Evolutionary conservation across 805 yeast genomes (phyloP).

Genomic region (Spathaspora hagerdaliae): DNA sequence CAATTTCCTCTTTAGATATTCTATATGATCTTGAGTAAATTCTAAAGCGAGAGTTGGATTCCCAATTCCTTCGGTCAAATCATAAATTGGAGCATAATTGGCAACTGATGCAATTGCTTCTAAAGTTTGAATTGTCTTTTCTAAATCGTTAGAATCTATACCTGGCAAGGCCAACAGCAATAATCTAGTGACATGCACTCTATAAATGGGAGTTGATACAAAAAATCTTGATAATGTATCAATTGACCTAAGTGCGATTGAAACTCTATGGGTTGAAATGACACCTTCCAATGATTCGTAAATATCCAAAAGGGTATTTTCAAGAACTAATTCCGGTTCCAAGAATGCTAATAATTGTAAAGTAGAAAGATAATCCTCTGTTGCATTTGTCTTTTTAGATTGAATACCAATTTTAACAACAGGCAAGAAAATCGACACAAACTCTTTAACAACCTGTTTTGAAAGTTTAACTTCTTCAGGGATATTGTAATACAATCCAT

Average conservation of each 20-base stretch:
- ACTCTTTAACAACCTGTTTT: constrained; percentile 30
- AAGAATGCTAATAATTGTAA: constrained; percentile 64
- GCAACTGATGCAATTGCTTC: constrained; percentile 68
- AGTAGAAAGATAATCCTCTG: constrained; percentile 55
- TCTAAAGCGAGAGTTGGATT: constrained; percentile 40
- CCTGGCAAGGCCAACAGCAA: constrained; percentile 70
- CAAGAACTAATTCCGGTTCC: constrained; percentile 51
- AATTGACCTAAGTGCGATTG: constrained; percentile 65
- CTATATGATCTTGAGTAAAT: constrained; percentile 63
- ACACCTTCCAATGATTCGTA: constrained; percentile 70
- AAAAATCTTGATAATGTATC: constrained; percentile 64
- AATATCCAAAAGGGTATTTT: constrained; percentile 59
- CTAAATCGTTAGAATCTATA: constrained; percentile 83
- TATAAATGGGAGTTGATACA: constrained; percentile 55
- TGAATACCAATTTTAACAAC: constrained; percentile 69
- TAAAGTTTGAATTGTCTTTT: constrained; percentile 64
- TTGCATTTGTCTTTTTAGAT: constrained; percentile 56
- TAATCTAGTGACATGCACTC: constrained; percentile 77
- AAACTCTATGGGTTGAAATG: constrained; percentile 74
- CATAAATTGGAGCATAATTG: constrained; percentile 67
- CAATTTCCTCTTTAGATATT: constrained; percentile 44
- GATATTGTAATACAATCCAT: constrained; percentile 21
- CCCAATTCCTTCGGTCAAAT: constrained; percentile 45
- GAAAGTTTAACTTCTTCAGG: constrained; percentile 30
- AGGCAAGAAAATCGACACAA: constrained; percentile 53